A percentile compares a stretch with the other conserved stretches of the same genome.
phyloP scores from a whole-genome alignment of 2,329 filamentous ascomycete species.

The Colletotrichum godetiae region DNA sequence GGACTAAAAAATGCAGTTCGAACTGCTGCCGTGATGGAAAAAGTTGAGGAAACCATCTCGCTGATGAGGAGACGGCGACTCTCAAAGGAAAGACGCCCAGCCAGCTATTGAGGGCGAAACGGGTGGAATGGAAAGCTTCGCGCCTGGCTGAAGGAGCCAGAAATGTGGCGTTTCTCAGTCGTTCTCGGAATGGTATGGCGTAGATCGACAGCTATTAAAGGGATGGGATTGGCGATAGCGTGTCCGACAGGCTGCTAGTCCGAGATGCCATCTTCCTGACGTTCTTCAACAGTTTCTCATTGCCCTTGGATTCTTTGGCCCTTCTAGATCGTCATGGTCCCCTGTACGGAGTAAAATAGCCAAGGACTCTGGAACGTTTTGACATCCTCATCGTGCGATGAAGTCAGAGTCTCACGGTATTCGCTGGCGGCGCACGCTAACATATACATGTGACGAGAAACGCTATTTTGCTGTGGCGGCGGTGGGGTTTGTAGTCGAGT shows the following conservation, averaged over 20 bases:
- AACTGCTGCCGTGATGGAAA: neutral
- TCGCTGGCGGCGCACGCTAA: neutral
- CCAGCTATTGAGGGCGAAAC: slow-evolving; percentile 15
- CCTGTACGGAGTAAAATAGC: neutral
- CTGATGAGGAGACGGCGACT: slow-evolving; percentile 1
- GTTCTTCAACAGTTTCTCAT: neutral
- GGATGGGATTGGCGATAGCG: slow-evolving; percentile 32
- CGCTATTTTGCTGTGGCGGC: neutral
- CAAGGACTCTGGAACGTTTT: neutral
- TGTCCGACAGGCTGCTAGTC: slow-evolving; percentile 7
- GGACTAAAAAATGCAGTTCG: neutral
- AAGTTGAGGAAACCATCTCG: neutral
- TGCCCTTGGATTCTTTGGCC: neutral
- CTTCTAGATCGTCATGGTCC: neutral
- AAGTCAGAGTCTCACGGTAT: neutral
- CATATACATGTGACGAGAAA: neutral
- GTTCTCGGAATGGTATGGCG: slow-evolving; percentile 27
- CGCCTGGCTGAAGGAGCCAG: neutral
- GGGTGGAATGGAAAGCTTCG: slow-evolving; percentile 20
- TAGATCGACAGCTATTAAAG: slow-evolving; percentile 31
- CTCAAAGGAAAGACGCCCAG: slow-evolving; percentile 4
- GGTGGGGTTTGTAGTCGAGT: neutral
- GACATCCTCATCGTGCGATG: neutral
- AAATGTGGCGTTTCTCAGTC: slow-evolving; percentile 29
- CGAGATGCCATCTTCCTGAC: neutral